phyloP scores from a whole-genome alignment of 208 protist genomes.

The Acanthamoeba culbertsoni region DNA sequence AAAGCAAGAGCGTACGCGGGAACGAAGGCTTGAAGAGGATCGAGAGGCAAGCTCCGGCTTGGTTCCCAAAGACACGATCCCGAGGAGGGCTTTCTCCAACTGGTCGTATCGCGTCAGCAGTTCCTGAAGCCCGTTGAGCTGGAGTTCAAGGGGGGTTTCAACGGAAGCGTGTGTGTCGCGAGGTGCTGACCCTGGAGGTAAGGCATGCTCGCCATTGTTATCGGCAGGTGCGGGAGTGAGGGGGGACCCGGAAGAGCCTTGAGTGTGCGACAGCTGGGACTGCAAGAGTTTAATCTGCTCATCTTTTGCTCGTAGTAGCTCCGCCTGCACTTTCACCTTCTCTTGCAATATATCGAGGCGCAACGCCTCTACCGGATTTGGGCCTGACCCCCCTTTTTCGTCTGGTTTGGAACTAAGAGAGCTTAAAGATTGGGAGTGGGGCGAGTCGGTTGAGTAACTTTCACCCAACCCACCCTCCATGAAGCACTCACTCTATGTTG shows the following conservation, averaged over 20 bases:
- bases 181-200: background rate
- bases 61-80: background rate
- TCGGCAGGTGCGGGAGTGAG: background rate
- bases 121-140: background rate
- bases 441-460: too few relatives aligned
- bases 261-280: background rate
- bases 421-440: too few relatives aligned
- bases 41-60: background rate
- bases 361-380: background rate
- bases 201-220: background rate
- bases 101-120: background rate
- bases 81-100: background rate
- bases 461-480: too few relatives aligned
- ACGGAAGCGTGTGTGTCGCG: background rate
- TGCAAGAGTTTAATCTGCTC: constrained; percentile 20
- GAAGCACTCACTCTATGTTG: too few relatives aligned
- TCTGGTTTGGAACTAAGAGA: too few relatives aligned
- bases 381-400: too few relatives aligned
- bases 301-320: constrained; percentile 1
- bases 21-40: background rate
- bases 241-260: background rate
- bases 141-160: background rate
- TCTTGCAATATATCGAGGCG: background rate
- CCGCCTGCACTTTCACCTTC: background rate
- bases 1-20: background rate